Conservation (phyloP, 208 protist genomes). For the Acanthamoeba castellanii region DNA sequence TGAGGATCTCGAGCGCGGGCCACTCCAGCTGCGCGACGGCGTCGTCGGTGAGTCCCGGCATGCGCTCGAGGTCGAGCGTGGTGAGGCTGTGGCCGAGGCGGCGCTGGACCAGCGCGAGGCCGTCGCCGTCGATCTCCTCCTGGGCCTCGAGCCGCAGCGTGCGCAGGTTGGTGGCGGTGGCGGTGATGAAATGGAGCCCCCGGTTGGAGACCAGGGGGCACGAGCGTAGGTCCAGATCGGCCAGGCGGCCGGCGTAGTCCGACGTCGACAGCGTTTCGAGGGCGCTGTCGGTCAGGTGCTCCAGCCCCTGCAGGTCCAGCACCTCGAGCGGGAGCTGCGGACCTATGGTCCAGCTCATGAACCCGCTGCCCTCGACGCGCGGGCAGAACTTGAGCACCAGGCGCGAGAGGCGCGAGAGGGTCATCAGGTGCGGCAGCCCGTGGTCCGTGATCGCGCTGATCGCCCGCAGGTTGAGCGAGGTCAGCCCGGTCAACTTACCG, state of each 20-base stretch:
- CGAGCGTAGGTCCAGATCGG: background rate
- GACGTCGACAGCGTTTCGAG: background rate
- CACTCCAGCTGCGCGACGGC: background rate
- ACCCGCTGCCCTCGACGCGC: background rate
- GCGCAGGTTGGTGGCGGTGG: background rate
- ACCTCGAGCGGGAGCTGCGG: slow-evolving; percentile 12
- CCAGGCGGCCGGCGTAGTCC: background rate
- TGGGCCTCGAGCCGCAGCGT: slow-evolving; percentile 45
- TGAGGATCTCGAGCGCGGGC: background rate
- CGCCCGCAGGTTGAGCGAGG: background rate
- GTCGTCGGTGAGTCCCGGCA: background rate
- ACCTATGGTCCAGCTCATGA: slow-evolving; percentile 28
- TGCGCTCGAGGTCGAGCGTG: slow-evolving; percentile 45
- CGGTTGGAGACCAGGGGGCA: background rate
- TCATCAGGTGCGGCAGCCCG: background rate
- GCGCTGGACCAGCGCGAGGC: background rate
- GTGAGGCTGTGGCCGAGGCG: background rate
- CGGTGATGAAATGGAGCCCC: background rate
- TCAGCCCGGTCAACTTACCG: background rate
- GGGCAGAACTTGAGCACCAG: slow-evolving; percentile 22
- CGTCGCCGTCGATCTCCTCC: slow-evolving; percentile 37
- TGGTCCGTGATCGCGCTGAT: background rate
- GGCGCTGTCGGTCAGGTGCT: background rate
- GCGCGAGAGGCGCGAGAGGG: background rate
- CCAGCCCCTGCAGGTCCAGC: slow-evolving; percentile 22